phyloP scores from a whole-genome alignment of 208 protist genomes.

The Acanthamoeba culbertsoni region DNA sequence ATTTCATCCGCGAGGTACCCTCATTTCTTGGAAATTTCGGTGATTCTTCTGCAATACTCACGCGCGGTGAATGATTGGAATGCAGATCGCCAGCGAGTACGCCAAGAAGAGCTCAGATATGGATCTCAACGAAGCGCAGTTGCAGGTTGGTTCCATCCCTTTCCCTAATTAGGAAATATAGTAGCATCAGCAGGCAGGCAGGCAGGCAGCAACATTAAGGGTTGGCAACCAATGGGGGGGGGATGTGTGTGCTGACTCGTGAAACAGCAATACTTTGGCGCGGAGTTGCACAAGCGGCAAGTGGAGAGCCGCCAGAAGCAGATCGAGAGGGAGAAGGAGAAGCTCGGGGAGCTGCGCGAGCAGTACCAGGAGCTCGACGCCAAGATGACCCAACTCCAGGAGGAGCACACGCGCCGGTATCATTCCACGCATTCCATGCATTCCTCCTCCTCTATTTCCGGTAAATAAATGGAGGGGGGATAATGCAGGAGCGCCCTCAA shows the following conservation, averaged over 20 bases:
- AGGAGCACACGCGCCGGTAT: constrained; percentile 35
- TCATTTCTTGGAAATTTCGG: too few species aligned
- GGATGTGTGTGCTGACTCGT: neutral
- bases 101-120: constrained; percentile 27
- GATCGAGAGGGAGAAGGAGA: constrained; percentile 30
- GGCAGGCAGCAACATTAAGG: too few species aligned
- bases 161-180: too few species aligned
- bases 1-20: constrained; percentile 39
- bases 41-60: too few species aligned
- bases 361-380: constrained; percentile 39
- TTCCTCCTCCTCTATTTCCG: too few species aligned
- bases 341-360: neutral
- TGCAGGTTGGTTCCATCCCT: neutral
- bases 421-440: too few species aligned
- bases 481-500: constrained; percentile 61
- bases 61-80: neutral
- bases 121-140: constrained; percentile 39
- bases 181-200: too few species aligned
- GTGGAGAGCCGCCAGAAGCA: constrained; percentile 40
- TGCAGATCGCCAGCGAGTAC: constrained; percentile 39
- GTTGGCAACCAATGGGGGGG: too few species aligned
- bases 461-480: too few species aligned
- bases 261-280: constrained; percentile 53
- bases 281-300: constrained; percentile 53
- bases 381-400: constrained; percentile 46